Evolutionary conservation across 2,329 filamentous ascomycete species (phyloP).

Genomic region (Epichloe glyceriae): DNA sequence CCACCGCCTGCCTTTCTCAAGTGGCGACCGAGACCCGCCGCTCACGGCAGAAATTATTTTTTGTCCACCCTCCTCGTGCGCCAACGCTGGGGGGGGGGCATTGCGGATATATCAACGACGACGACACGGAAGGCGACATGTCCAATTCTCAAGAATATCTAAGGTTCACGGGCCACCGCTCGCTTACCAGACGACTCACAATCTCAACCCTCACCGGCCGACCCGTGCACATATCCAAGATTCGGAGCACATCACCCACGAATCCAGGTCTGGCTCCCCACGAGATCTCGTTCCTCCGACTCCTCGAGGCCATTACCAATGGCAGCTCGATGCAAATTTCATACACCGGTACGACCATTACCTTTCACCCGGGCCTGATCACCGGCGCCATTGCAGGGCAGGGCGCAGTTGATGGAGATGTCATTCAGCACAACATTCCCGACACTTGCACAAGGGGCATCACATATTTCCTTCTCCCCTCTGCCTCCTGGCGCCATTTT

Average conservation of each 20-base stretch:
- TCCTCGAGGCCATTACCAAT: constrained; percentile 91
- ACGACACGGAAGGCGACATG: constrained; percentile 9
- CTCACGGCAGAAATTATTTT: constrained; percentile 25
- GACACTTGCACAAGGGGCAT: constrained; percentile 66
- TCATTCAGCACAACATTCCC: constrained; percentile 71
- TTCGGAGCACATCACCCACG: constrained; percentile 74
- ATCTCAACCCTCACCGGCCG: constrained; percentile 85
- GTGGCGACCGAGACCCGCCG: not conserved
- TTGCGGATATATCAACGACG: not conserved
- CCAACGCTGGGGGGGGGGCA: not conserved
- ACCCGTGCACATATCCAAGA: constrained; percentile 83
- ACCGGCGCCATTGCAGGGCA: constrained; percentile 69
- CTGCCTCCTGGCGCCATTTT: constrained; percentile 83
- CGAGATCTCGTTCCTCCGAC: constrained; percentile 89
- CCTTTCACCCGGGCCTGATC: constrained; percentile 85
- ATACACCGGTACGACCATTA: constrained; percentile 85
- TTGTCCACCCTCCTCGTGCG: constrained; percentile 6
- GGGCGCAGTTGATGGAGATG: constrained; percentile 56
- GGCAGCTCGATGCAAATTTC: constrained; percentile 91
- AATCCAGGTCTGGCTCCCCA: constrained; percentile 81
- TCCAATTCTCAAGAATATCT: constrained; percentile 42
- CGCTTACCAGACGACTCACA: constrained; percentile 71
- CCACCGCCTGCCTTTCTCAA: constrained; percentile 19
- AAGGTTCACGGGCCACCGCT: constrained; percentile 72
- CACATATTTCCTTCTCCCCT: constrained; percentile 88